Base-by-base conservation (phyloP, 2,329 filamentous ascomycete genomes). In the Colletotrichum brevisporum region DNA sequence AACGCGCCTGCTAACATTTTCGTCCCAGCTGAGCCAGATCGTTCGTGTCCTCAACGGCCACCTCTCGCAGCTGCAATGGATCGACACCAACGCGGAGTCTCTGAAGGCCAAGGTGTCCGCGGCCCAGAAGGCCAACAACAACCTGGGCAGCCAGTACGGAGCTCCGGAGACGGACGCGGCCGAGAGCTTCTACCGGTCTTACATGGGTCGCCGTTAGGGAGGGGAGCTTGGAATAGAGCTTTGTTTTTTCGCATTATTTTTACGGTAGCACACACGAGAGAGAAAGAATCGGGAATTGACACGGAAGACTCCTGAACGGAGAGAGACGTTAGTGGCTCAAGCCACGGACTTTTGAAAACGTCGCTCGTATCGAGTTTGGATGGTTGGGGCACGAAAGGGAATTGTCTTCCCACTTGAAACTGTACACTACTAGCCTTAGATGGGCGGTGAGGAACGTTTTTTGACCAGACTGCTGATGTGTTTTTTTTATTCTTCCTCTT, bases 41-140 rank as follows among this genome's bases (percentile, higher is more conserved):
- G 95, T 98, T 61, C 92, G 94, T 71, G 94, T 98, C 57, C 91
- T 99, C 74, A 99, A 99, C 79, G 91, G 92, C 26, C 96, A 99
- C 79, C 89, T 99, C 45, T 90, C 91, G 43, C 95, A 98, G 80
- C 86, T 99, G 70, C 95, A 98, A 81, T 93, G 92, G 83, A 98
- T 99, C 79, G 95, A 98, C 77, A 89, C 91, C 72, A 95, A 95
- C 72, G 93, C 95, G 43, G 88, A 91, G 16, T 88, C 91, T 39
- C 85, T 98, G 61, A 93, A 97, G 79, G 87, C 90, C 69, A 97
- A 97, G 86, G 93, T 98, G 59, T 83, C 85, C 6, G 89, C 91
- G 36, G 93, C 95, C 26, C 94, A 97, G 78, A 95, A 95, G 81
- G 89, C 93, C 43, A 90, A 90, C 75, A 90, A 89, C 76, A 87